Base-by-base conservation (phyloP, 2,329 filamentous ascomycete genomes). In the Blastomyces emzantsi region DNA sequence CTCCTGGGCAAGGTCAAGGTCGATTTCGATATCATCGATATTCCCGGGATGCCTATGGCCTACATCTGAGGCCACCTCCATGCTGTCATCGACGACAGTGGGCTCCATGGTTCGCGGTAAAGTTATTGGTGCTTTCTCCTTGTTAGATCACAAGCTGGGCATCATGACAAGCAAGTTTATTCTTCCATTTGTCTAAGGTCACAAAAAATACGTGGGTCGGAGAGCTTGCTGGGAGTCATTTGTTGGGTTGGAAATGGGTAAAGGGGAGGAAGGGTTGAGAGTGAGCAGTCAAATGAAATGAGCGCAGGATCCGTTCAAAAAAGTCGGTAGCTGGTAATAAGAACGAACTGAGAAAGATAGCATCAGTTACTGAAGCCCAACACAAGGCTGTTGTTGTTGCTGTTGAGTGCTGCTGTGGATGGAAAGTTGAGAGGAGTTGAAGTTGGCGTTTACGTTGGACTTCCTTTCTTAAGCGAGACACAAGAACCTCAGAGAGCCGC, bases 11-110 rank as follows among this genome's bases (percentile, higher is more conserved):
- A 81, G 71, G 67, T 85, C 84, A 65, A 87, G 78, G 67, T 87
- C 85, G 65, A 87, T 84, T 64, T 85, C 83, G 62, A 83, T 82
- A 63, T 85, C 81, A 61, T 77, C 78, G 62, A 82, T 79, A 54
- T 72, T 70, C 58, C 65, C 69, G 60, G 70, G 66, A 28, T 69
- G 73, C 57, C 76, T 68, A 45, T 74, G 79, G 63, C 73, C 70
- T 30, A 80, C 78, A 52, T 81, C 41, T 75, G 75, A 51, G 74
- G 75, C 13, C 73, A 78, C 74, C 65, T 78, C 76, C 75, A 78
- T 78, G 57, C 69, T 76, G 62, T 81, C 78, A 63, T 79, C 78
- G 57, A 73, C 64, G 22, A 68, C 66, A 43, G 73, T 70, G 17
- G 71, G 68, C 62, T 78, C 76, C 76, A 78, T 78, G 56, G 68